Conservation (phyloP, 768 basidiomycete species). For the Amanita molliuscula region DNA sequence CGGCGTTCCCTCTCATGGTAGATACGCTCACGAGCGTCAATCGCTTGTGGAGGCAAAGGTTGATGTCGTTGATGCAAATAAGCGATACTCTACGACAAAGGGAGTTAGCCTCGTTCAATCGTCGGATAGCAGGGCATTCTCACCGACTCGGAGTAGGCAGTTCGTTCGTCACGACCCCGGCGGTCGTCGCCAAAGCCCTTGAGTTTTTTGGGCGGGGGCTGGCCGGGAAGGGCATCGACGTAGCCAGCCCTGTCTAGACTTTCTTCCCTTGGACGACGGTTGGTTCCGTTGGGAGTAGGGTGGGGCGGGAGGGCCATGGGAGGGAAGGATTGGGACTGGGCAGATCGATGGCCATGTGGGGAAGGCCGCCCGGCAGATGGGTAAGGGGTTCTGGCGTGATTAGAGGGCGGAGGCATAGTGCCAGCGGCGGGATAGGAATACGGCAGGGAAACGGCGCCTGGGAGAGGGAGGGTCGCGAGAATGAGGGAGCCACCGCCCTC, state of each 20-base stretch:
- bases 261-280: constrained; percentile 33
- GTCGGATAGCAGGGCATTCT: constrained; percentile 7
- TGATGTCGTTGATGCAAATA: constrained; percentile 8
- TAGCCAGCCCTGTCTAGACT: constrained; percentile 25
- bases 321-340: constrained; percentile 3
- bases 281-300: constrained; percentile 9
- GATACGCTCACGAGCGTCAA: constrained; percentile 7
- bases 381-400: constrained; percentile 1
- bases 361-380: neutral
- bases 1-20: constrained; percentile 3
- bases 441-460: constrained; percentile 2
- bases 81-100: constrained; percentile 3
- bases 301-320: constrained; percentile 3
- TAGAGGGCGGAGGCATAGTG: neutral
- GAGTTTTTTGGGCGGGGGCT: constrained; percentile 41
- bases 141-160: constrained; percentile 21
- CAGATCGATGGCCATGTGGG: constrained; percentile 3
- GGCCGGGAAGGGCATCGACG: constrained; percentile 17
- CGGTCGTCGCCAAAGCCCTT: constrained; percentile 28
- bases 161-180: constrained; percentile 15
- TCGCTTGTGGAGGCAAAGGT: constrained; percentile 1
- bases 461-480: constrained; percentile 21
- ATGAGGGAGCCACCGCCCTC: constrained; percentile 37
- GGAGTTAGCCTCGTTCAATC: neutral
- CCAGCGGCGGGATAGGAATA: neutral